Evolutionary conservation across 345 rosid genomes (phyloP).

Genomic region (Rhizophora mangle): DNA sequence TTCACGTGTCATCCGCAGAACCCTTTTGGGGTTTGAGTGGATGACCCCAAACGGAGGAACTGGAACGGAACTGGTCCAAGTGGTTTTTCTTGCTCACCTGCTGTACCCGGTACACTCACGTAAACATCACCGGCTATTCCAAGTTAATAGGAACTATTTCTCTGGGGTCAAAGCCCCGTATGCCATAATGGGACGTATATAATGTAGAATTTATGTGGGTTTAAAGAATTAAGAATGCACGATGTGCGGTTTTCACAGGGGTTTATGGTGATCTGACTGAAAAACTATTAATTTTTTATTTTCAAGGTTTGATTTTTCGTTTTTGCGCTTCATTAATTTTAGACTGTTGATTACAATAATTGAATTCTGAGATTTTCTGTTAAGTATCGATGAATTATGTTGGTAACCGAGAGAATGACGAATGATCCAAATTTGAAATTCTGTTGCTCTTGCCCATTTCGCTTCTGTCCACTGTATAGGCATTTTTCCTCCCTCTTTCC

Average conservation of each 20-base stretch:
- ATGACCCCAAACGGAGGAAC: slow-evolving; percentile 31
- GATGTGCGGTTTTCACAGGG: slow-evolving; percentile 20
- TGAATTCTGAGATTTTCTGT: no score
- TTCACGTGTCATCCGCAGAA: slow-evolving; percentile 30
- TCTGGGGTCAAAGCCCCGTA: background rate
- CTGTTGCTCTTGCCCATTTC: no score
- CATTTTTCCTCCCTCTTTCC: no score
- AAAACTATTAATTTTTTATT: background rate
- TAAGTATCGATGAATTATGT: no score
- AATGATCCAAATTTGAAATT: no score
- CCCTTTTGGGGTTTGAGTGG: slow-evolving; percentile 18
- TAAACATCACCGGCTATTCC: slow-evolving; percentile 19
- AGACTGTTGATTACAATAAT: no score
- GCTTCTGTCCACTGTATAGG: no score
- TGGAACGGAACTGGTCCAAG: slow-evolving; percentile 13
- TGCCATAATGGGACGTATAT: background rate
- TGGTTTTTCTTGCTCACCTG: slow-evolving; percentile 9
- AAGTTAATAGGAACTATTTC: background rate
- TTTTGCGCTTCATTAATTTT: background rate
- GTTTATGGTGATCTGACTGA: slow-evolving; percentile 25
- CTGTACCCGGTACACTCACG: slow-evolving; percentile 15
- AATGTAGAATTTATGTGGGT: slow-evolving; percentile 21
- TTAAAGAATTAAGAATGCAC: slow-evolving; percentile 16
- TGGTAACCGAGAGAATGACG: no score
- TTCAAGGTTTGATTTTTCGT: background rate